These are phyloP conservation scores for Stagonosporopsis tanaceti DNA, from an alignment of 2,329 filamentous ascomycete species.

Conservation along the genomic window DNA sequence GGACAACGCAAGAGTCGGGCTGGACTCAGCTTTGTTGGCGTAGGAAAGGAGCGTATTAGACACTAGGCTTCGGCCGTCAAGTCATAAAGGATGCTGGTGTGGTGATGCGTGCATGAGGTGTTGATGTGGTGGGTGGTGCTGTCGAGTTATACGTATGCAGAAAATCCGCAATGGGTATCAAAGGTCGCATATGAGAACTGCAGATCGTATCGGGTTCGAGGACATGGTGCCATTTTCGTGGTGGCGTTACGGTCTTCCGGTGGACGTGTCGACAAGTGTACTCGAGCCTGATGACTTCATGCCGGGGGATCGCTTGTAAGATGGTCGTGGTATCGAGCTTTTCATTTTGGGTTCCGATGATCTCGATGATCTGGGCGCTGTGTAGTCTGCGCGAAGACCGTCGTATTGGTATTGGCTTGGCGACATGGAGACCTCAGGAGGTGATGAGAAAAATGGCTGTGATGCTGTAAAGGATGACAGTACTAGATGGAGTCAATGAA, in stretches of 20 bases:
- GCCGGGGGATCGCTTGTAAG: constrained; percentile 26
- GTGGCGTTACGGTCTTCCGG: constrained; percentile 41
- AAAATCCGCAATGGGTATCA: constrained; percentile 37
- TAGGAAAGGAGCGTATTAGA: constrained; percentile 39
- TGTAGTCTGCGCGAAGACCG: constrained; percentile 7
- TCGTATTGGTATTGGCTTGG: background rate
- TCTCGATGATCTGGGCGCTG: constrained; percentile 4
- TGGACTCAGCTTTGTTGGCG: background rate
- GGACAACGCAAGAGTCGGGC: constrained; percentile 16
- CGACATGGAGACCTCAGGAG: constrained; percentile 7
- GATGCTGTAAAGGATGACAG: constrained; percentile 30
- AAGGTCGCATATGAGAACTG: constrained; percentile 34
- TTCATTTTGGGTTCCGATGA: constrained; percentile 1
- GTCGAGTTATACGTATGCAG: constrained; percentile 8
- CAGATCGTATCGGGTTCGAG: constrained; percentile 21
- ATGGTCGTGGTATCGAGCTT: constrained; percentile 26
- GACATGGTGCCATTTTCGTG: constrained; percentile 40
- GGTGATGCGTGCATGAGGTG: constrained; percentile 1
- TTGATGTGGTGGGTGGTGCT: background rate
- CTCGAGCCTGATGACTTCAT: constrained; percentile 40
- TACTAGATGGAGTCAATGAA: constrained; percentile 40
- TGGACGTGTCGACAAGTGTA: constrained; percentile 38
- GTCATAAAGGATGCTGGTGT: constrained; percentile 20
- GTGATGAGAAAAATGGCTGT: constrained; percentile 18
- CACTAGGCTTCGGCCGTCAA: constrained; percentile 30